Conservation (phyloP, 2,329 filamentous ascomycete species). For the Fusarium incarnatum region DNA sequence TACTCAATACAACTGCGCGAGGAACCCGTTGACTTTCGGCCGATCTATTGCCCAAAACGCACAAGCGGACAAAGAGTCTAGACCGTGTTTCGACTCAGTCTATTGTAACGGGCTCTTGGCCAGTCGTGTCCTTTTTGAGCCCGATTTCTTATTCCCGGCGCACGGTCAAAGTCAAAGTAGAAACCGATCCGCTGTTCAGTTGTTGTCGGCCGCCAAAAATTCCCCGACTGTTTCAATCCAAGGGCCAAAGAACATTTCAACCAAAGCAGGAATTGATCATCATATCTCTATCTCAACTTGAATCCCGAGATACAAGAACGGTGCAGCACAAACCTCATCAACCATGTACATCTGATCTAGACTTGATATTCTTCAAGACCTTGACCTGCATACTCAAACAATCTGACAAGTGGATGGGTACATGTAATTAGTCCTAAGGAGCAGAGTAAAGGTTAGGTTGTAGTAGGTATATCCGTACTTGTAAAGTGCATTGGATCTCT, state of each 20-base stretch:
- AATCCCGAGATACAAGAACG: neutral
- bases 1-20: slow-evolving; percentile 23
- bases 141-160: slow-evolving; percentile 33
- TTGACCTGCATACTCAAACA: neutral
- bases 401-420: neutral
- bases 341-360: neutral
- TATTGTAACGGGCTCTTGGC: slow-evolving; percentile 4
- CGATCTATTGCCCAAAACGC: slow-evolving; percentile 33
- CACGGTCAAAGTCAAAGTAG: slow-evolving; percentile 10
- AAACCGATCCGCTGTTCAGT: neutral
- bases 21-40: slow-evolving; percentile 17
- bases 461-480: too few relatives aligned
- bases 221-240: slow-evolving; percentile 9
- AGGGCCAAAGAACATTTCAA: neutral
- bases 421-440: neutral
- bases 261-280: neutral
- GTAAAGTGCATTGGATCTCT: neutral
- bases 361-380: neutral
- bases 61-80: slow-evolving; percentile 26
- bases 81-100: slow-evolving; percentile 32
- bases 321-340: neutral
- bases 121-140: slow-evolving; percentile 1
- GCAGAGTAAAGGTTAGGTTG: neutral
- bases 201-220: slow-evolving; percentile 19
- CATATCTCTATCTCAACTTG: neutral